These are phyloP conservation scores for Odonthalia washingtoniensis DNA, from an alignment of 31 red algal species.

Conservation along the genomic window DNA sequence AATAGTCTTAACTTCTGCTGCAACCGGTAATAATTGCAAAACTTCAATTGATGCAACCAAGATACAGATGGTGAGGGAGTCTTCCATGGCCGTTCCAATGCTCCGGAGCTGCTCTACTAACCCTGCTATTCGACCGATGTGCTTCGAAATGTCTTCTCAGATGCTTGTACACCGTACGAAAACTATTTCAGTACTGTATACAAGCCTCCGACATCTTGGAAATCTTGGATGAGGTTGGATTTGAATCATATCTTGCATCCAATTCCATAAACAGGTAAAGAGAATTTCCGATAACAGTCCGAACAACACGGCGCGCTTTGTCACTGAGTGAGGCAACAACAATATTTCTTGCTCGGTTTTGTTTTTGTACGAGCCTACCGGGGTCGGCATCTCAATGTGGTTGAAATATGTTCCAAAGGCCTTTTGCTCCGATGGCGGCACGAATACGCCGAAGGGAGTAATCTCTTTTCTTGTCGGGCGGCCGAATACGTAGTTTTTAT, in stretches of 20 bases:
- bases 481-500: too few relatives aligned
- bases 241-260: constrained; percentile 28
- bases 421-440: constrained; percentile 42
- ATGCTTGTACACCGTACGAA: not conserved
- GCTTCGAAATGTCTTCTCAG: not conserved
- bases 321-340: not conserved
- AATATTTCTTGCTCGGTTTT: not conserved
- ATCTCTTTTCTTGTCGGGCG: constrained; percentile 29
- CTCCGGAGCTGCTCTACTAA: constrained; percentile 15
- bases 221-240: constrained; percentile 30
- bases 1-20: constrained; percentile 59
- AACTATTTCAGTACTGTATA: constrained; percentile 26
- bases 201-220: constrained; percentile 32
- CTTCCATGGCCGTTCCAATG: constrained; percentile 29
- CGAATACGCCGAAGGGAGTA: constrained; percentile 37
- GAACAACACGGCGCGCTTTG: constrained; percentile 32
- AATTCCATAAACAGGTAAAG: constrained; percentile 10
- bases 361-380: not conserved
- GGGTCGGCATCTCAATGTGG: not conserved
- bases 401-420: not conserved
- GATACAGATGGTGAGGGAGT: too few relatives aligned
- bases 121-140: constrained; percentile 15
- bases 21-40: constrained; percentile 11
- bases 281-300: constrained; percentile 17
- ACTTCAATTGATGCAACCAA: too few relatives aligned